phyloP scores from a whole-genome alignment of 148 eudicot genomes.

The Polygonum maritimum region DNA sequence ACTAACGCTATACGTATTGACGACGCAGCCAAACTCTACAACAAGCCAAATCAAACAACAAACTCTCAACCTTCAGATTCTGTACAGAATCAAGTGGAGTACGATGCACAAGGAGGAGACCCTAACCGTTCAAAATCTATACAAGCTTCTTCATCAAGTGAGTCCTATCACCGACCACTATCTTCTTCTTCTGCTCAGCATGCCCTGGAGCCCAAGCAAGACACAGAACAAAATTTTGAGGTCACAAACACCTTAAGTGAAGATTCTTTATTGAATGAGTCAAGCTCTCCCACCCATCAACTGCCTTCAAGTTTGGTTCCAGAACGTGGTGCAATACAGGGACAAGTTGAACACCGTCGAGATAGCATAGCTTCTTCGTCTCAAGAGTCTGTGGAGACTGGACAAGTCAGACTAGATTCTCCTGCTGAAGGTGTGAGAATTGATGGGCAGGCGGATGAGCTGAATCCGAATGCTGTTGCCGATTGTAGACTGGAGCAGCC shows the following conservation, averaged over 20 bases:
- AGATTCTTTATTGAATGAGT: slow-evolving; percentile 14
- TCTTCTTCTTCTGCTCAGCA: slow-evolving; percentile 6
- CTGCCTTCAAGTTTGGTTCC: slow-evolving; percentile 17
- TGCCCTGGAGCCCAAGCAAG: not conserved
- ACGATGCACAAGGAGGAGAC: slow-evolving; percentile 19
- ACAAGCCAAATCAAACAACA: slow-evolving; percentile 11
- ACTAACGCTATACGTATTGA: slow-evolving; percentile 6
- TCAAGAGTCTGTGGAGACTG: not conserved
- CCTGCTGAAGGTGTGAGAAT: not conserved
- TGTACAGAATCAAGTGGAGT: not conserved
- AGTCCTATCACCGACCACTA: not conserved
- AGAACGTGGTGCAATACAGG: slow-evolving; percentile 19
- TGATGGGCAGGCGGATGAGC: slow-evolving; percentile 9
- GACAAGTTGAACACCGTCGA: slow-evolving; percentile 3
- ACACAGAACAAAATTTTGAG: not conserved
- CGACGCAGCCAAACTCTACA: slow-evolving; percentile 54
- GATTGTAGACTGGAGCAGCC: slow-evolving; percentile 14
- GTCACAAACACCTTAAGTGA: slow-evolving; percentile 8
- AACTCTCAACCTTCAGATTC: not conserved
- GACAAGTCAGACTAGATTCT: not conserved
- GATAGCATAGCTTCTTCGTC: slow-evolving; percentile 2
- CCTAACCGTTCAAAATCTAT: slow-evolving; percentile 23
- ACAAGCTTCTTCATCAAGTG: slow-evolving; percentile 11
- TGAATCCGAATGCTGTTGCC: not conserved
- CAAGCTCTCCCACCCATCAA: slow-evolving; percentile 9